phyloP scores from a whole-genome alignment of 768 basidiomycete genomes.

The Cyclocybe aegerita region DNA sequence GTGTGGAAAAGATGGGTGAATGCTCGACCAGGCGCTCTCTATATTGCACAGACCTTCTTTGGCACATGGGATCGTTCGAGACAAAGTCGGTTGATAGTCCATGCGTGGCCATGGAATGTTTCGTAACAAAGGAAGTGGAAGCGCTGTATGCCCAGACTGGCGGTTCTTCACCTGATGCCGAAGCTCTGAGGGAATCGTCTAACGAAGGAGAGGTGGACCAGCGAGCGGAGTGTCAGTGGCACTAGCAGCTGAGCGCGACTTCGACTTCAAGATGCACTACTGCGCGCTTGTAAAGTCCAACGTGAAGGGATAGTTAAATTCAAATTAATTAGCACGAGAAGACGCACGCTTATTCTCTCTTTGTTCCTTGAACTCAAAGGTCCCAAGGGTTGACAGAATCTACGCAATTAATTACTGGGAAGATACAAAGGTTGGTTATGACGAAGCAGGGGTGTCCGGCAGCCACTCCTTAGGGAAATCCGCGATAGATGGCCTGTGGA shows the following conservation, averaged over 20 bases:
- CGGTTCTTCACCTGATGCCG: too few relatives aligned
- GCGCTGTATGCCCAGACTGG: too few relatives aligned
- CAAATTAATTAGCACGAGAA: not conserved
- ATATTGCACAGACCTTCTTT: not conserved
- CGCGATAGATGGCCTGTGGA: constrained; percentile 59
- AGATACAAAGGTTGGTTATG: constrained; percentile 8
- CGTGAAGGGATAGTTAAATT: not conserved
- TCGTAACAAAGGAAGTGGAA: too few relatives aligned
- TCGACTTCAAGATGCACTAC: too few relatives aligned
- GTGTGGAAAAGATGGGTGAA: not conserved
- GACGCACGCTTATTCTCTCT: not conserved
- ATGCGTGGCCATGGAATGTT: too few relatives aligned
- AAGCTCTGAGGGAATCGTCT: too few relatives aligned
- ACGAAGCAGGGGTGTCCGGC: constrained; percentile 29
- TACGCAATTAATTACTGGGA: constrained; percentile 7
- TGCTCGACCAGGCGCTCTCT: not conserved
- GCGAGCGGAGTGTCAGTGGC: too few relatives aligned
- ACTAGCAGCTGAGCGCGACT: too few relatives aligned
- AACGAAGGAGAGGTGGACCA: too few relatives aligned
- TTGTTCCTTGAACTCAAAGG: not conserved
- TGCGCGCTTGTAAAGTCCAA: too few relatives aligned
- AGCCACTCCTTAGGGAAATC: constrained; percentile 92
- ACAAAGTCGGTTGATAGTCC: too few relatives aligned
- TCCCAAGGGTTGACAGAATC: not conserved
- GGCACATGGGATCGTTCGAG: not conserved